Percentiles rank a stretch among this genome's conserved stretches.
phyloP scores from a whole-genome alignment of 768 basidiomycete species.

The Kwoniella mangroviensis region DNA sequence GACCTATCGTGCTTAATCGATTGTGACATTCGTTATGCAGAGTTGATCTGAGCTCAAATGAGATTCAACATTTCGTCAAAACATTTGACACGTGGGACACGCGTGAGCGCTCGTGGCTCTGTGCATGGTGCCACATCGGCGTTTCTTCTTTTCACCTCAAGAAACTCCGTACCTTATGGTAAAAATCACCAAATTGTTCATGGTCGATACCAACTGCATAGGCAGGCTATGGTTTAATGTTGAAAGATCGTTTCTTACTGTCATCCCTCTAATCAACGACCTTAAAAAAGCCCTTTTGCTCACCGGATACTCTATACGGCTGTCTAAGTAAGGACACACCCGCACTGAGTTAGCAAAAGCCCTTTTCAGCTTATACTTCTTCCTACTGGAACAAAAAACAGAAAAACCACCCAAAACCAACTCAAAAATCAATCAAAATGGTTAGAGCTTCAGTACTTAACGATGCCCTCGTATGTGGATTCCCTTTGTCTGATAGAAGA shows the following conservation, averaged over 20 bases:
- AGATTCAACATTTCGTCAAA: neutral
- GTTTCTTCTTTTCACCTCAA: neutral
- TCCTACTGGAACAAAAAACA: slow-evolving; percentile 12
- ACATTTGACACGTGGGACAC: neutral
- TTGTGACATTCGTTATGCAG: no score
- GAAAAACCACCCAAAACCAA: slow-evolving; percentile 21
- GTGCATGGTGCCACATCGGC: slow-evolving; percentile 14
- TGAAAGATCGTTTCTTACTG: neutral
- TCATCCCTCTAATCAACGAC: neutral
- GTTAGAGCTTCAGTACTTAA: slow-evolving; percentile 60
- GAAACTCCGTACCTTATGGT: slow-evolving; percentile 23
- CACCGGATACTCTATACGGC: slow-evolving; percentile 54
- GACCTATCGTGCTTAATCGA: no score
- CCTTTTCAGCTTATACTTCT: slow-evolving; percentile 25
- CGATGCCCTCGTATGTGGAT: slow-evolving; percentile 56
- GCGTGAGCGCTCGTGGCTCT: neutral
- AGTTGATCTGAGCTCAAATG: no score
- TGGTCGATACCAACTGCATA: slow-evolving; percentile 3
- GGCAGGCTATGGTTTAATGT: neutral
- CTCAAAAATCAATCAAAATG: slow-evolving; percentile 58
- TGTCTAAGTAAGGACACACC: slow-evolving; percentile 54
- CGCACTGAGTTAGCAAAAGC: slow-evolving; percentile 54
- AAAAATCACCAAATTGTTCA: slow-evolving; percentile 15
- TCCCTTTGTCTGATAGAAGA: neutral
- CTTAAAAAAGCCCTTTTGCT: slow-evolving; percentile 30